Evolutionary conservation across 352 stramenopile species (phyloP).

Genomic region (Phytophthora hybrid): DNA sequence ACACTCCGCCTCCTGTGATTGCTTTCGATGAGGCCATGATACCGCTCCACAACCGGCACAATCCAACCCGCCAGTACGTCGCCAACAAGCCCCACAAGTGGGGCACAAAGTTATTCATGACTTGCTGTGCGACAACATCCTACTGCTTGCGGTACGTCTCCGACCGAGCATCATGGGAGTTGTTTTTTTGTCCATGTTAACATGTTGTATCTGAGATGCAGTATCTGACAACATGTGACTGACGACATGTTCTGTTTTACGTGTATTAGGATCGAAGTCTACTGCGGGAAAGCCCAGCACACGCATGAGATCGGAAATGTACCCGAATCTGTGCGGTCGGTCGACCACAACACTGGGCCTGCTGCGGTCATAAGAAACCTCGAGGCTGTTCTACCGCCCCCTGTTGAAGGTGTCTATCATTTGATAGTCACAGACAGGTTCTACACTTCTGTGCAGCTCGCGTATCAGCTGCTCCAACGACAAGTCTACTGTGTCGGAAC

Average conservation of each 20-base stretch:
- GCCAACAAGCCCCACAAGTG: constrained; percentile 13
- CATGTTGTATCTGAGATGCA: constrained; percentile 8
- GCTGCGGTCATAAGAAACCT: constrained; percentile 14
- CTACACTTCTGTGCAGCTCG: too few relatives aligned
- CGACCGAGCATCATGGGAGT: too few relatives aligned
- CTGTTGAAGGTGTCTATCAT: neutral
- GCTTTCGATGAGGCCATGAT: too few relatives aligned
- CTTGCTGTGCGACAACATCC: constrained; percentile 1
- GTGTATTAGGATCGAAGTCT: constrained; percentile 9
- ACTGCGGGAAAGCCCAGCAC: constrained; percentile 10
- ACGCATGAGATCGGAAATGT: constrained; percentile 8
- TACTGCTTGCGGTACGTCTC: neutral
- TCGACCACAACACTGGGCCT: constrained; percentile 8
- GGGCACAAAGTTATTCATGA: constrained; percentile 8
- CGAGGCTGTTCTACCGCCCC: constrained; percentile 1
- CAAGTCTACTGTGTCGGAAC: too few relatives aligned
- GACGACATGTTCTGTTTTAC: neutral
- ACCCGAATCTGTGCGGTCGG: neutral
- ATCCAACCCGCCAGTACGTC: constrained; percentile 18
- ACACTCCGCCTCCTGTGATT: neutral
- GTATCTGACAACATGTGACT: neutral
- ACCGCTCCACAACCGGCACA: constrained; percentile 2
- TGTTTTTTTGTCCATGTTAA: constrained; percentile 4
- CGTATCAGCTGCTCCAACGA: too few relatives aligned
- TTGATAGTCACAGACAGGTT: neutral